Evolutionary conservation across 306 rosid genomes (phyloP).

Genomic region (Trichosanthes truncata): DNA sequence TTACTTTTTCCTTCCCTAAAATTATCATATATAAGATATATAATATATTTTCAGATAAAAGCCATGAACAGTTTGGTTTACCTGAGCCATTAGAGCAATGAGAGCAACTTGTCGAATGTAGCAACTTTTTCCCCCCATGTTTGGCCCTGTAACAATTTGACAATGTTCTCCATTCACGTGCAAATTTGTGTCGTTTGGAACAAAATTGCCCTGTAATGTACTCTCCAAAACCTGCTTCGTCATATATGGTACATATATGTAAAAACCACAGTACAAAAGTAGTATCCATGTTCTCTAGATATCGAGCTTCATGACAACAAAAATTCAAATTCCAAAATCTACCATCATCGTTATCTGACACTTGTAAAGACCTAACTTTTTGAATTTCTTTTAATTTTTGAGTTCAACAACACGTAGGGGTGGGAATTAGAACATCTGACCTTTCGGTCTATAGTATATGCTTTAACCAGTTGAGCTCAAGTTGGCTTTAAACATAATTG

Average conservation of each 20-base stretch:
- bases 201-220: constrained; percentile 69
- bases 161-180: constrained; percentile 60
- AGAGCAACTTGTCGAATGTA: constrained; percentile 96
- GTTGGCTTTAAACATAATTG: too few relatives aligned
- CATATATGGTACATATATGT: background rate
- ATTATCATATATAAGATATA: too few relatives aligned
- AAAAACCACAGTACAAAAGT: background rate
- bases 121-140: constrained; percentile 99
- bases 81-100: constrained; percentile 93
- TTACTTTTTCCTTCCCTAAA: too few relatives aligned
- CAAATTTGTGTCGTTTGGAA: constrained; percentile 77
- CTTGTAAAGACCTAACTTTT: background rate
- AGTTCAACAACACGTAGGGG: background rate
- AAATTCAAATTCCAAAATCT: background rate
- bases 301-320: background rate
- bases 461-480: background rate
- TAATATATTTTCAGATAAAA: background rate
- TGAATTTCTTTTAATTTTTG: too few relatives aligned
- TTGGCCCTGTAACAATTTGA: constrained; percentile 94
- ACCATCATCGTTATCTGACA: background rate
- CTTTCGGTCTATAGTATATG: background rate
- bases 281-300: background rate
- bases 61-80: constrained; percentile 11
- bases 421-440: background rate
- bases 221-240: constrained; percentile 60